Base-by-base conservation (phyloP, 345 rosid genomes). In the Lenwebbia sp. region DNA sequence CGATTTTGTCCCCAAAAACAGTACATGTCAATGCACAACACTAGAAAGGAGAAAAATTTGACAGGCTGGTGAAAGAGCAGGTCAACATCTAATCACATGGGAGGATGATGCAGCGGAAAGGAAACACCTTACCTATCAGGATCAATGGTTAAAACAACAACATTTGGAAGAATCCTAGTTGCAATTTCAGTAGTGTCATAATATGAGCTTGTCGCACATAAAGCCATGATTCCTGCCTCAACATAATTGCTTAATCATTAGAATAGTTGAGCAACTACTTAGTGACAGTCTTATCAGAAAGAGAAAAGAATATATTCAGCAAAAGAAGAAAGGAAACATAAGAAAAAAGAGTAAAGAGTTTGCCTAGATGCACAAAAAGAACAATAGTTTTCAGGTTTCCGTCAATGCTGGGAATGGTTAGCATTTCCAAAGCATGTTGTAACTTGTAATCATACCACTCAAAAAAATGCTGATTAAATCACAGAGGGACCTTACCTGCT, bases 161-260 rank as follows among this genome's bases (percentile, higher is more conserved):
- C 89, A 87, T 90, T 96, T 6, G 99, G 99, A 85, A 97, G 98
- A 91, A 97, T 92, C 88, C 95, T 92, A 58, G 99, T 96, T 83
- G 99, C 99, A 86, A 97, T 93, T 92, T 97, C 99, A 33, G 92
- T 94, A 86, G 88, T 83, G 85, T 97, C 99, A 91, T 95, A 97
- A 85, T 92, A 94, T 86, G 99, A 88, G 90, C 98, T 95, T 57
- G 99, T 97, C 76, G 99, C 99, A 87, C 95, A 96, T 89, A 97
- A 89, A 86, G 99, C 99, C 95, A 97, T 96, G 88, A 97, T 87
- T 86, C 99, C 99, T 97, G 95, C 89, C 85, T 83, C 54, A 40
- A 58, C 70, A 86, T 58, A 87, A 86, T 76, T 83, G 44, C 37
- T 84, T 54, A 58, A 22, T 85, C 55, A 33, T 75, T 76, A 41